Evolutionary conservation across 495 filamentous ascomycete species (phyloP), one percentile per base, ranked within the genome.

Genomic region (Cryomyces minteri): DNA sequence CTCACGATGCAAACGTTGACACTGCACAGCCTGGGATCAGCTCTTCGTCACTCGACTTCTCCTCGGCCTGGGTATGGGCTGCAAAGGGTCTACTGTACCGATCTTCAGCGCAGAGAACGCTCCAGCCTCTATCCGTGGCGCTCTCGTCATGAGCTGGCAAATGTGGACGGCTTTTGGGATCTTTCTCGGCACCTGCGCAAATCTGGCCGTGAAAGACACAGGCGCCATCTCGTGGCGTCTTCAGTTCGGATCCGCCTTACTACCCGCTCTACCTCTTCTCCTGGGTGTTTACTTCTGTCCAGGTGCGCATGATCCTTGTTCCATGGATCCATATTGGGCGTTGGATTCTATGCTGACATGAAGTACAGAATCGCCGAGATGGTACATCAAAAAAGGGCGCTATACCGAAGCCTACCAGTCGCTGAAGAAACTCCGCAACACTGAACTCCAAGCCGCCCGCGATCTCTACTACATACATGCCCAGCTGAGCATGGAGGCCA

Each of bases 121-220:
- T 10, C 73, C 72, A 0, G 63, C 65, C 11, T 66, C 65, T 5
- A 76, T 79, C 45, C 61, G 74, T 42, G 75, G 74, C 36, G 73
- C 68, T 1, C 57, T 77, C 4, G 73, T 78, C 44, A 77, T 76
- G 72, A 69, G 68, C 62, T 79, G 73, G 68, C 73, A 78, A 57
- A 64, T 76, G 43, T 58, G 57, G 60, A 52, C 53, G 10, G 40
- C 48, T 25, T 39, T 47, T 41, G 57, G 58, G 32, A 62, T 62
- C 47, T 56, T 62, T 37, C 46, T 58, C 5, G 58, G 58, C 29
- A 53, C 53, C 53, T 58, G 52, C 45, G 59, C 65, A 64, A 64
- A 62, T 65, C 41, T 56, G 45, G 48, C 48, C 43, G 46, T 53
- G 32, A 47, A 57, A 38, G 52, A 57, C 37, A 46, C 45, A 33